Evolutionary conservation across 2,329 filamentous ascomycete genomes (phyloP), one percentile per base, ranked within the genome.

Genomic region (Aplosporella prunicola): DNA sequence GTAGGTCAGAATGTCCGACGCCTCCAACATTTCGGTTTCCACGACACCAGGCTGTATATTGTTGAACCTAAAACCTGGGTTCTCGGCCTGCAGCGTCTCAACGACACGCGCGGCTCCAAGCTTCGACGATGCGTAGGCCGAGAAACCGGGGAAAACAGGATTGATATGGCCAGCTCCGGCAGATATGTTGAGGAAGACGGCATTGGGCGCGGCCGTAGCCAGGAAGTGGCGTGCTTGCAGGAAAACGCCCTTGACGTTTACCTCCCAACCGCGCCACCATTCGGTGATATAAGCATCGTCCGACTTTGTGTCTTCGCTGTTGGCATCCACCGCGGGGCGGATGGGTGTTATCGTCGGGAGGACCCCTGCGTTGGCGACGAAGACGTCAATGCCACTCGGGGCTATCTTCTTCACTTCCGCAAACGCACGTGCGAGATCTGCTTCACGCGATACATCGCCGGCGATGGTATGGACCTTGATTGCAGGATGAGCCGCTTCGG

Each of bases 31-130:
- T 3, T 57, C 62, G 0, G 60, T 66, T 4, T 48, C 52, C 4
- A 67, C 47, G 2, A 62, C 50, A 1, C 65, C 66, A 1, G 66
- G 64, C 6, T 68, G 65, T 3, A 64, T 46, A 30, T 51, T 52
- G 10, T 60, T 55, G n/a, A 67, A 49, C 10, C 55, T 49, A 0
- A 67, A 20, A 0, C 52, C 44, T 0, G 62, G 61, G 18, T 67
- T 56, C 42, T 61, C 60, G 7, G 47, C 48, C 1, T 48, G 49
- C 2, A 65, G 40, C 20, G 52, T 57, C 13, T 62, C 54, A 17
- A 60, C 51, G 32, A 68, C 42, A 20, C 61, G 60, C 3, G 48
- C 26, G 1, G 43, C 44, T 0, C 60, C 65, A 8, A 54, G 39
- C 37, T 69, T 68, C 2, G 48, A 47, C 1, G 53, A 43, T 0